These are phyloP conservation scores for Macrophomina tecta DNA, from an alignment of 2,329 filamentous ascomycete species.

Conservation along the genomic window DNA sequence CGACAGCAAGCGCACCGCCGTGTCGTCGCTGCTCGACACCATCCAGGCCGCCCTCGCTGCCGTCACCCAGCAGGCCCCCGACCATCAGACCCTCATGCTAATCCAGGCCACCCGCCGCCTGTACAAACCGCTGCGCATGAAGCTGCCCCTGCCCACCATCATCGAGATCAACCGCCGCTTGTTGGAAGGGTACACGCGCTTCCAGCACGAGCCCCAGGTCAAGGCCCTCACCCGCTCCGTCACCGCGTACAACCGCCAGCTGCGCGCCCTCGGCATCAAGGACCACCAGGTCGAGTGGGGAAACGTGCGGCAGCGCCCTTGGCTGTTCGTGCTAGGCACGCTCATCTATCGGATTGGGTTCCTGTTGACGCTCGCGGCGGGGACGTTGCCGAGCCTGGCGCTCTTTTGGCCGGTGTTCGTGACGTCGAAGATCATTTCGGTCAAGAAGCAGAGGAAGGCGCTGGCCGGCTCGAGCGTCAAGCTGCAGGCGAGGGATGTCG, in stretches of 20 bases:
- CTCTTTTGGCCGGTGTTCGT: conserved; percentile 24
- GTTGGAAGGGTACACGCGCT: conserved; percentile 29
- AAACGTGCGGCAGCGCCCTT: conserved; percentile 10
- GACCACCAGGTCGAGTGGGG: conserved; percentile 30
- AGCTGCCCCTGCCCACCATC: conserved; percentile 25
- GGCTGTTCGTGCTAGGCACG: conserved; percentile 21
- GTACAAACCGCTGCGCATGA: conserved; percentile 27
- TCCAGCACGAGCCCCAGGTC: conserved; percentile 27
- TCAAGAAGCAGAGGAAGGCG: conserved; percentile 29
- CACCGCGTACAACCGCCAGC: conserved; percentile 27
- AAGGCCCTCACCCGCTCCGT: conserved; percentile 23
- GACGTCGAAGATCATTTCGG: conserved; percentile 29
- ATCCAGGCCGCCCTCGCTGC: conserved; percentile 21
- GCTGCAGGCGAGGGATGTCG: conserved; percentile 29
- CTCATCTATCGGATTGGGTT: conserved; percentile 27
- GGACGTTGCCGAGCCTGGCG: conserved; percentile 16
- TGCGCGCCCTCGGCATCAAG: conserved; percentile 24
- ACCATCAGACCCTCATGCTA: conserved; percentile 29
- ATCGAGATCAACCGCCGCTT: conserved; percentile 29
- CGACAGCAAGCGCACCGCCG: conserved; percentile 17
- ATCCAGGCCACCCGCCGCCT: conserved; percentile 28
- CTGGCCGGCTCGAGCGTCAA: conserved; percentile 30
- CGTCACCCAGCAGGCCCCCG: conserved; percentile 22
- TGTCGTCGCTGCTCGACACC: conserved; percentile 19
- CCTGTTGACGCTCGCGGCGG: conserved; percentile 11